phyloP scores from a whole-genome alignment of 306 rosid species.

The Prunus fruticosa region DNA sequence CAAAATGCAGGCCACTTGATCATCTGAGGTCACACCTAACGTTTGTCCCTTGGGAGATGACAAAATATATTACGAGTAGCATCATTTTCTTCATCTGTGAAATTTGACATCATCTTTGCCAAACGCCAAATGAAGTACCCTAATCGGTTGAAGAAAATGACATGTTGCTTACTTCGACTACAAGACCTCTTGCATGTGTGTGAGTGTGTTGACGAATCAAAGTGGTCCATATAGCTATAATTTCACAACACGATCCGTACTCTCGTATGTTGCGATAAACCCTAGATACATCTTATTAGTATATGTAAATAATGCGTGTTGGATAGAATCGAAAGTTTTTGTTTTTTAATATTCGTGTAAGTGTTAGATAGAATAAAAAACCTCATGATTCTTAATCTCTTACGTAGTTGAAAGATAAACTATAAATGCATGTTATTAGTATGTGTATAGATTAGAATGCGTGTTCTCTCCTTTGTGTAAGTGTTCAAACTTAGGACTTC shows the following conservation, averaged over 20 bases:
- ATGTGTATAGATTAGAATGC: too few species aligned
- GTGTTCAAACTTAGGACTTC: background rate
- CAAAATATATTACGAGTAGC: too few species aligned
- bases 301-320: too few species aligned
- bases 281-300: background rate
- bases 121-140: background rate
- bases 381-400: too few species aligned
- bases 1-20: background rate
- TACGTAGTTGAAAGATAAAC: too few species aligned
- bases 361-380: too few species aligned
- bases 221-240: too few species aligned
- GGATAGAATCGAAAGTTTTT: too few species aligned
- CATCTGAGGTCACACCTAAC: background rate
- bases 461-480: too few species aligned
- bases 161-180: background rate
- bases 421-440: too few species aligned
- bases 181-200: background rate
- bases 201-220: background rate
- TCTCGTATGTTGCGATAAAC: background rate
- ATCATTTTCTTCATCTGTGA: slow-evolving; percentile 12
- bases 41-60: background rate
- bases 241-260: background rate
- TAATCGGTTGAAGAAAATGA: background rate
- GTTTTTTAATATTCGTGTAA: too few species aligned
- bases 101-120: slow-evolving; percentile 7